phyloP scores from a whole-genome alignment of 2,329 filamentous ascomycete species.

The Aspergillus japonicus region DNA sequence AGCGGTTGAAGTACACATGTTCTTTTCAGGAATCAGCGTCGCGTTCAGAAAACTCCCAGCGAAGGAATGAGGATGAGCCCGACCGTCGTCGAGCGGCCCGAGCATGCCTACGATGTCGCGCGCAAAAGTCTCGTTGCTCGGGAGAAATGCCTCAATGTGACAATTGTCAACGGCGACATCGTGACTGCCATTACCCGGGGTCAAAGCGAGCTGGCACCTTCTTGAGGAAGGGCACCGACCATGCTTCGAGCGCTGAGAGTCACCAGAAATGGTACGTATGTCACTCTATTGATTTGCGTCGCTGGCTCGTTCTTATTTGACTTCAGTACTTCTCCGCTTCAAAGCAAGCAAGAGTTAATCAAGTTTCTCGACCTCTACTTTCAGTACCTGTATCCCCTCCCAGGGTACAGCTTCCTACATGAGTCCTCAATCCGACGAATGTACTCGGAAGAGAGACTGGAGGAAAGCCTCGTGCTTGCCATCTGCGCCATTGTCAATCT shows the following conservation, averaged over 20 bases:
- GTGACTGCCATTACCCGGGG: background rate
- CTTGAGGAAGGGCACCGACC: background rate
- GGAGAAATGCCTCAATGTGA: background rate
- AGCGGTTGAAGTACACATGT: background rate
- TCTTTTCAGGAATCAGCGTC: background rate
- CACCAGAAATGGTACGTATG: too few relatives aligned
- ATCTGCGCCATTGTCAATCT: too few relatives aligned
- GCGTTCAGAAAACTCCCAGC: background rate
- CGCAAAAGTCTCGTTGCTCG: background rate
- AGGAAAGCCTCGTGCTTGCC: background rate
- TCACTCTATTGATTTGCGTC: too few relatives aligned
- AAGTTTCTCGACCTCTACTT: background rate
- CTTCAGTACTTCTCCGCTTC: background rate
- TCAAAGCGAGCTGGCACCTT: background rate
- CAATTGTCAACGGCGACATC: background rate
- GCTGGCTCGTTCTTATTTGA: too few relatives aligned
- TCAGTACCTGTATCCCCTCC: background rate
- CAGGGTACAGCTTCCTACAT: slow-evolving; percentile 2
- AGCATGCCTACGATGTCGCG: background rate
- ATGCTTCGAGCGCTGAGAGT: too few relatives aligned
- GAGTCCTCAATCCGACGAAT: background rate
- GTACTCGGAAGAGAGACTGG: background rate
- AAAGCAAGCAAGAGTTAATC: background rate
- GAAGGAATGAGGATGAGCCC: background rate
- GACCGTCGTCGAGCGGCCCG: background rate